Evolutionary conservation across 805 yeast genomes (phyloP).

Genomic region (Martiniozyma abietophila): DNA sequence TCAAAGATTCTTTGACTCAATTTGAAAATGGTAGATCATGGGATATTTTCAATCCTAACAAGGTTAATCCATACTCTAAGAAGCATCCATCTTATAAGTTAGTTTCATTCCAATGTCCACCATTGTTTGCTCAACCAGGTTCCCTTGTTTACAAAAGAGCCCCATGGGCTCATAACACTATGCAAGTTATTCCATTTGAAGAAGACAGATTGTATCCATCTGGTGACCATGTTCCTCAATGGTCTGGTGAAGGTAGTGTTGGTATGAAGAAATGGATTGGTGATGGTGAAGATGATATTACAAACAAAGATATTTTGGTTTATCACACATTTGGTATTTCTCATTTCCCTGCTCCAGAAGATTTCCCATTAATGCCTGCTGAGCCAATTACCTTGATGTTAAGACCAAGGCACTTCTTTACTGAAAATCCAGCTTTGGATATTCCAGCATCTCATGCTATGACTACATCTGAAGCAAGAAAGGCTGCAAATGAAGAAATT

Average conservation of each 20-base stretch:
- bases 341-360: conserved; percentile 85
- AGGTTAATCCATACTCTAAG: conserved; percentile 58
- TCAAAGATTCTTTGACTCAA: conserved; percentile 54
- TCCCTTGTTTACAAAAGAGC: conserved; percentile 75
- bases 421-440: conserved; percentile 69
- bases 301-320: conserved; percentile 61
- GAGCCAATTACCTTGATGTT: conserved; percentile 68
- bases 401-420: conserved; percentile 73
- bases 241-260: conserved; percentile 58
- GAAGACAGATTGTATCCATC: conserved; percentile 75
- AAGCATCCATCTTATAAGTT: conserved; percentile 71
- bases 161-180: conserved; percentile 63
- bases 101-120: conserved; percentile 67
- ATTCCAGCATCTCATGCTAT: conserved; percentile 54
- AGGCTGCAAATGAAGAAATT: conserved; percentile 30
- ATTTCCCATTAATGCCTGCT: conserved; percentile 84
- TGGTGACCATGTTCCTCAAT: conserved; percentile 68
- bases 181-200: conserved; percentile 61
- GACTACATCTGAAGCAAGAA: conserved; percentile 37
- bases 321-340: conserved; percentile 82
- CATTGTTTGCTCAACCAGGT: conserved; percentile 63
- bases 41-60: conserved; percentile 69
- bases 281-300: conserved; percentile 47
- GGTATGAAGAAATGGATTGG: conserved; percentile 67
- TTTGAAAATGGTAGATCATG: conserved; percentile 62